phyloP scores from a whole-genome alignment of 768 basidiomycete species.

The Tylopilus balloui region DNA sequence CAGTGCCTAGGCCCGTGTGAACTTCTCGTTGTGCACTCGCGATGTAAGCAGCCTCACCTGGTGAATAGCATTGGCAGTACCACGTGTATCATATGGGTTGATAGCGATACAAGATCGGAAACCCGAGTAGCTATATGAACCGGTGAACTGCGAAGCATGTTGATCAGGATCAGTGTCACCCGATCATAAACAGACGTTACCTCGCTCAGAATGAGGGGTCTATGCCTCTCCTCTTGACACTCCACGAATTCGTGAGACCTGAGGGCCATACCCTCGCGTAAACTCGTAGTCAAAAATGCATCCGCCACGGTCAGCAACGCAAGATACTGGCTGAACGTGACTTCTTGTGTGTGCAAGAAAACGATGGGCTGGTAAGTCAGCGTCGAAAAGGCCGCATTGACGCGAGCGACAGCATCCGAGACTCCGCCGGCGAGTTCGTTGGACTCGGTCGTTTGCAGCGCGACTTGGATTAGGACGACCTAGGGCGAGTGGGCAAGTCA shows the following conservation, averaged over 20 bases:
- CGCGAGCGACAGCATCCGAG: slow-evolving; percentile 65
- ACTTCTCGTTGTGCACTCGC: not conserved
- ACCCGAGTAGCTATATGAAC: slow-evolving; percentile 80
- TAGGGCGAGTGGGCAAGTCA: slow-evolving; percentile 17
- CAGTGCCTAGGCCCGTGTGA: slow-evolving; percentile 43
- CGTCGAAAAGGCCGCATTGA: slow-evolving; percentile 80
- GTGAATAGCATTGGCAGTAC: slow-evolving; percentile 78
- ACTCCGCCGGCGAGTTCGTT: slow-evolving; percentile 73
- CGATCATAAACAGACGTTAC: slow-evolving; percentile 33
- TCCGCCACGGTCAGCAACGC: slow-evolving; percentile 79
- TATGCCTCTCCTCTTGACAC: slow-evolving; percentile 65
- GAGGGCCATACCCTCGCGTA: slow-evolving; percentile 87
- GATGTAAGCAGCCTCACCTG: slow-evolving; percentile 28
- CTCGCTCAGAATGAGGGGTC: slow-evolving; percentile 78
- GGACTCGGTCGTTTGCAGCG: slow-evolving; percentile 73
- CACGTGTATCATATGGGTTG: slow-evolving; percentile 81
- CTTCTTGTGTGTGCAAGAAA: slow-evolving; percentile 78
- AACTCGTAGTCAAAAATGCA: slow-evolving; percentile 77
- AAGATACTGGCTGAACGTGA: slow-evolving; percentile 83
- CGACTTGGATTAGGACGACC: slow-evolving; percentile 84
- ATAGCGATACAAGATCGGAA: slow-evolving; percentile 83
- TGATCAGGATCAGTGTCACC: not conserved
- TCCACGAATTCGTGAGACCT: slow-evolving; percentile 79
- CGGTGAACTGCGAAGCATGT: slow-evolving; percentile 57
- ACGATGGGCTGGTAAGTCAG: slow-evolving; percentile 86